phyloP scores from a whole-genome alignment of 73 alveolate genomes.

The Paramecium sexaurelia region DNA sequence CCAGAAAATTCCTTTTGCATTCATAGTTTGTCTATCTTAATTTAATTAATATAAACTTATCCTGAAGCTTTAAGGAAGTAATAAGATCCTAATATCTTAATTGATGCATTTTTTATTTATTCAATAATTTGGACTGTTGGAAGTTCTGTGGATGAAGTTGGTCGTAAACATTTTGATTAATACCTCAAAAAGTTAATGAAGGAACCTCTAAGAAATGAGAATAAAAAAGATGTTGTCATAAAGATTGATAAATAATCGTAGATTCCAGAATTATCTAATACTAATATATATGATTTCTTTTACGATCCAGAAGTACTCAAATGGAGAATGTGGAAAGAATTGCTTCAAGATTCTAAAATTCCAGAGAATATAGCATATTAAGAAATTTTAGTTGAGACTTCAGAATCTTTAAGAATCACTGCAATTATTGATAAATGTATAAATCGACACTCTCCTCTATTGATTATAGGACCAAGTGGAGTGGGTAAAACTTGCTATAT shows the following conservation, averaged over 20 bases:
- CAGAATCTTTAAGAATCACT: constrained; percentile 87
- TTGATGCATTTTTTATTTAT: constrained; percentile 91
- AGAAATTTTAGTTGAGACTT: constrained; percentile 87
- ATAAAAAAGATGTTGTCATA: constrained; percentile 64
- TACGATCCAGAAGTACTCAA: constrained; percentile 81
- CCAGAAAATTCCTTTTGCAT: constrained; percentile 67
- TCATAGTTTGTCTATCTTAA: constrained; percentile 23
- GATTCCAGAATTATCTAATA: constrained; percentile 81
- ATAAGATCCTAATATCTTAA: neutral
- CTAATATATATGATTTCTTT: constrained; percentile 75
- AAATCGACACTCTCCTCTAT: constrained; percentile 75
- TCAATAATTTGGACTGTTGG: constrained; percentile 92
- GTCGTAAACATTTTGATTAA: constrained; percentile 84
- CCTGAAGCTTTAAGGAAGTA: neutral
- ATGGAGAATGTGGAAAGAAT: constrained; percentile 92
- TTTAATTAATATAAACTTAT: neutral
- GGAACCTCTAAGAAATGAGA: constrained; percentile 73
- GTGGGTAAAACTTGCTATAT: constrained; percentile 87
- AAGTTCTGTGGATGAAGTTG: constrained; percentile 85
- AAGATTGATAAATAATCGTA: constrained; percentile 79
- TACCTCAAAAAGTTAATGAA: constrained; percentile 73
- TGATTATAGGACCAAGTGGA: constrained; percentile 92
- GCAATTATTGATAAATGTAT: constrained; percentile 77
- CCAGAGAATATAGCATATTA: constrained; percentile 73
- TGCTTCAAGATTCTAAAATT: constrained; percentile 72